These are phyloP conservation scores for Fusarium zealandicum DNA, from an alignment of 2,329 filamentous ascomycete genomes.

Conservation along the genomic window DNA sequence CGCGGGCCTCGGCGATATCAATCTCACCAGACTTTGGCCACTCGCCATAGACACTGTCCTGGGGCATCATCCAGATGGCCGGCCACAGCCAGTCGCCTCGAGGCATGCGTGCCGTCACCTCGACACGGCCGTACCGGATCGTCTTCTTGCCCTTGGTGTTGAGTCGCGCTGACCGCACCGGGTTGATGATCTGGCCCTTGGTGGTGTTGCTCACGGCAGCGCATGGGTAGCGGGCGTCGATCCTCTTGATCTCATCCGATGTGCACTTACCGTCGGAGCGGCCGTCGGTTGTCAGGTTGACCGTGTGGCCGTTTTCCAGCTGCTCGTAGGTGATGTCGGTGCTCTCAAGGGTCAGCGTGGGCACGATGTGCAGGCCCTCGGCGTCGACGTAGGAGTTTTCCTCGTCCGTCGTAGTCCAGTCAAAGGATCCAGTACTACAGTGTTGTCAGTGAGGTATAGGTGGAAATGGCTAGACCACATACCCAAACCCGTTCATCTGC, in stretches of 20 bases:
- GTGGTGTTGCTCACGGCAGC: constrained; percentile 53
- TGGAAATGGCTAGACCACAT: background rate
- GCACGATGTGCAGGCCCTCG: constrained; percentile 58
- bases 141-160: constrained; percentile 54
- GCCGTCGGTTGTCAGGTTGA: constrained; percentile 54
- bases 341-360: constrained; percentile 52
- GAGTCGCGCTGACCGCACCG: constrained; percentile 55
- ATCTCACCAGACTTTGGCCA: constrained; percentile 63
- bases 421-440: constrained; percentile 51
- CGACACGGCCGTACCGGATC: constrained; percentile 59
- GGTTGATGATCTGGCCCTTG: constrained; percentile 54
- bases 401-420: constrained; percentile 58
- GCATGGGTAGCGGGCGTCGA: constrained; percentile 41
- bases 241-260: constrained; percentile 27
- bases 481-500: constrained; percentile 50
- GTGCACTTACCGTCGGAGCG: constrained; percentile 48
- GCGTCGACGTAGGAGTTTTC: constrained; percentile 55
- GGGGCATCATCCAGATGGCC: constrained; percentile 55
- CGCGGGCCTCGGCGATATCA: constrained; percentile 59
- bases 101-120: constrained; percentile 61
- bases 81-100: constrained; percentile 64
- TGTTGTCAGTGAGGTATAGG: background rate
- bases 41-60: constrained; percentile 54
- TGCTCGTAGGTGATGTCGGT: constrained; percentile 44
- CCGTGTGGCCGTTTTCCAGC: constrained; percentile 47